Conservation (phyloP, 108 stramenopile species). For the Skeletonema menzelii region DNA sequence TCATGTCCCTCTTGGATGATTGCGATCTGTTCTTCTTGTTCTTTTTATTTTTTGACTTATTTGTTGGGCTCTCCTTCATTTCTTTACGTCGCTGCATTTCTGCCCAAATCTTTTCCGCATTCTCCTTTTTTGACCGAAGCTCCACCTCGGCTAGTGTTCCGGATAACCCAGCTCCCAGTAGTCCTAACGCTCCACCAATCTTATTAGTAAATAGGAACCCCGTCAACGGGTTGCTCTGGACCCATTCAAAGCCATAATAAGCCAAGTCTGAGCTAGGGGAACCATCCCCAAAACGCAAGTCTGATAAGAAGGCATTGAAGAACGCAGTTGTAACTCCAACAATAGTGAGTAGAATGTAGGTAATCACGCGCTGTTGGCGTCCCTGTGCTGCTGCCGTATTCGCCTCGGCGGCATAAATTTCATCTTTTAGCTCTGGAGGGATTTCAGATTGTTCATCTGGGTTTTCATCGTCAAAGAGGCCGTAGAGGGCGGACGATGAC, state of each 20-base stretch:
- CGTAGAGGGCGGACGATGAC: neutral
- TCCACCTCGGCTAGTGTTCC: conserved; percentile 73
- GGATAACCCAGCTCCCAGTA: conserved; percentile 59
- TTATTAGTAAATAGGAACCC: conserved; percentile 75
- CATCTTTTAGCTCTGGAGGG: conserved; percentile 60
- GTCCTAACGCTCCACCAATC: conserved; percentile 61
- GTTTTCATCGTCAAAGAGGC: conserved; percentile 16
- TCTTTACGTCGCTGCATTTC: conserved; percentile 70
- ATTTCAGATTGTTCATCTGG: conserved; percentile 21
- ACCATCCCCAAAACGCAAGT: conserved; percentile 54
- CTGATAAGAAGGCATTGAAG: conserved; percentile 76
- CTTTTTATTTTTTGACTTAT: conserved; percentile 8
- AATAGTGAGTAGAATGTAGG: conserved; percentile 53
- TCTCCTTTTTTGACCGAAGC: conserved; percentile 57
- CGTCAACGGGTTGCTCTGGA: conserved; percentile 48
- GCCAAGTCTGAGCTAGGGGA: conserved; percentile 34
- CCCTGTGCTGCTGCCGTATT: conserved; percentile 75
- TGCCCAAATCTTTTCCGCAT: conserved; percentile 79
- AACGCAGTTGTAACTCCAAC: conserved; percentile 41
- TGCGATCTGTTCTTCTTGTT: conserved; percentile 17
- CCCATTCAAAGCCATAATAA: conserved; percentile 78
- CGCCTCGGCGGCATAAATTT: conserved; percentile 80
- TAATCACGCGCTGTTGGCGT: conserved; percentile 61
- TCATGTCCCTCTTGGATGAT: conserved; percentile 53
- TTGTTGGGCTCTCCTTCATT: neutral